Percentiles rank a stretch among this genome's conserved stretches.
These are phyloP conservation scores for Suillus spraguei DNA, from an alignment of 768 basidiomycete species.

Conservation along the genomic window DNA sequence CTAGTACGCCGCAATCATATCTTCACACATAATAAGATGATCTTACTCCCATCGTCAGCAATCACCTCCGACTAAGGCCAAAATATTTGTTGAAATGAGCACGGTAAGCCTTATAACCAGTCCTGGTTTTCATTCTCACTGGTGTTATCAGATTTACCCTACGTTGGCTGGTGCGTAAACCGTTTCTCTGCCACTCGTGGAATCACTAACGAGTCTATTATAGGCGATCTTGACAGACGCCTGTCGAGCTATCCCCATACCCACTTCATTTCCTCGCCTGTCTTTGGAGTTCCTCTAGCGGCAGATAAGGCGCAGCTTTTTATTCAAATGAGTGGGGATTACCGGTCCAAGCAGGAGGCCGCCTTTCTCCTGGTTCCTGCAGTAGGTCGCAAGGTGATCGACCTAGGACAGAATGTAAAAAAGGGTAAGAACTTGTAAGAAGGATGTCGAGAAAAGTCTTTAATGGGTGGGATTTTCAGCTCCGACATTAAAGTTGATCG, in stretches of 20 bases:
- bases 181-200: background rate
- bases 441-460: background rate
- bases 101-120: constrained; percentile 52
- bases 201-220: background rate
- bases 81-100: constrained; percentile 85
- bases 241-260: constrained; percentile 59
- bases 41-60: constrained; percentile 31
- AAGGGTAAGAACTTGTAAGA: constrained; percentile 49
- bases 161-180: constrained; percentile 45
- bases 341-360: constrained; percentile 79
- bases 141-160: constrained; percentile 51
- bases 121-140: constrained; percentile 12
- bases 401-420: constrained; percentile 85
- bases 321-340: constrained; percentile 79
- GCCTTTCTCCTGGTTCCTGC: constrained; percentile 79
- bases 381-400: constrained; percentile 74
- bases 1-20: constrained; percentile 40
- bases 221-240: constrained; percentile 70
- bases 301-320: constrained; percentile 70
- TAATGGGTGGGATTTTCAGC: constrained; percentile 38
- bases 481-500: constrained; percentile 75
- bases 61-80: constrained; percentile 49
- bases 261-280: constrained; percentile 75
- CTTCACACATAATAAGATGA: background rate
- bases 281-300: constrained; percentile 71